Conservation (phyloP, 2,329 filamentous ascomycete species). For the Trichoderma sp. region DNA sequence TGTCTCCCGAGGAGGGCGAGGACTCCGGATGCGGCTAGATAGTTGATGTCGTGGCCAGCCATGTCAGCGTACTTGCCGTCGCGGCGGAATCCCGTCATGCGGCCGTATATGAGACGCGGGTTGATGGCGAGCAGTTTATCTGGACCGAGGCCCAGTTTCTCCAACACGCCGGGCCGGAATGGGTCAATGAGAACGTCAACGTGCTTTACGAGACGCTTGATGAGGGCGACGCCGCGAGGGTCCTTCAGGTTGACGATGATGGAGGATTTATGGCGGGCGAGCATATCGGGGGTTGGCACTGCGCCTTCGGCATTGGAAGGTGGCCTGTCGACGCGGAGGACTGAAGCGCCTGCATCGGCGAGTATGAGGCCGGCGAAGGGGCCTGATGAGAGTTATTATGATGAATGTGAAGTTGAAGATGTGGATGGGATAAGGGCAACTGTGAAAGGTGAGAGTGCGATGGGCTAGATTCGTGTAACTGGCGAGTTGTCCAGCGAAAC, state of each 20-base stretch:
- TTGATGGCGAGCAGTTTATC: slow-evolving; percentile 64
- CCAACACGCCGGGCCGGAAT: slow-evolving; percentile 85
- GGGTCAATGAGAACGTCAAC: slow-evolving; percentile 90
- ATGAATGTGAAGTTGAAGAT: background rate
- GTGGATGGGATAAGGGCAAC: background rate
- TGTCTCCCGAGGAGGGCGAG: slow-evolving; percentile 71
- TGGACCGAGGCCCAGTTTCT: slow-evolving; percentile 77
- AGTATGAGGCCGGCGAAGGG: slow-evolving; percentile 87
- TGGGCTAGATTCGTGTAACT: background rate
- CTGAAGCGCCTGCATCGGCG: slow-evolving; percentile 82
- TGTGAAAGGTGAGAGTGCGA: background rate
- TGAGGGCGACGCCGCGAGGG: slow-evolving; percentile 57
- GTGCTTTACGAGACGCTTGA: slow-evolving; percentile 64
- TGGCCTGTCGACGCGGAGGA: slow-evolving; percentile 78
- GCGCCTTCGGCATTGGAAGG: slow-evolving; percentile 44
- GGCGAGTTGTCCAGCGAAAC: background rate
- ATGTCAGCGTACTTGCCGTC: slow-evolving; percentile 82
- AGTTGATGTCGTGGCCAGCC: slow-evolving; percentile 97
- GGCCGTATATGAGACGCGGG: slow-evolving; percentile 72
- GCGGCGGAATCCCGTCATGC: slow-evolving; percentile 86
- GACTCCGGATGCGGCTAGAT: slow-evolving; percentile 82
- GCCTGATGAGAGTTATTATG: slow-evolving; percentile 45
- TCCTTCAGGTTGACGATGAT: slow-evolving; percentile 78
- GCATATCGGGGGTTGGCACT: slow-evolving; percentile 61
- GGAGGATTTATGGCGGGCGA: slow-evolving; percentile 78